Conservation (phyloP, 2,329 filamentous ascomycete genomes). For the Blumeria hordei region DNA sequence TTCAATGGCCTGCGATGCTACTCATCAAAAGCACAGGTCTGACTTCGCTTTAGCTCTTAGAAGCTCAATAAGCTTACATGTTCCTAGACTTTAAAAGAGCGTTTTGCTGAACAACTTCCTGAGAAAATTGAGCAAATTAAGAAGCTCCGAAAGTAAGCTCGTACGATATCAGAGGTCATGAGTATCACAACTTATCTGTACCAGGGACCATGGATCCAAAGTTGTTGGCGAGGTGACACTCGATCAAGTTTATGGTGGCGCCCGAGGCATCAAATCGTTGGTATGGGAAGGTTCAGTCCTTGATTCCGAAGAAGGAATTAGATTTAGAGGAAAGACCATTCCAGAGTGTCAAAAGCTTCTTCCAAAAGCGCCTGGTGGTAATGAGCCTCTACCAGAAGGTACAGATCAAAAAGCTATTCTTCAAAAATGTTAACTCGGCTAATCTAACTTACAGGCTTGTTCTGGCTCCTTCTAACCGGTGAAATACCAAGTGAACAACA, state of each 20-base stretch:
- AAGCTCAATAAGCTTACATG: neutral
- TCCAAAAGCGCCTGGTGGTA: slow-evolving; percentile 86
- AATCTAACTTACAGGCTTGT: slow-evolving; percentile 39
- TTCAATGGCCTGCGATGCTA: slow-evolving; percentile 77
- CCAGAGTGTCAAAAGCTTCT: slow-evolving; percentile 96
- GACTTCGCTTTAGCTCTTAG: slow-evolving; percentile 8
- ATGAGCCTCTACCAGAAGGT: slow-evolving; percentile 93
- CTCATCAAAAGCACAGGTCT: slow-evolving; percentile 76
- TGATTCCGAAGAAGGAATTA: slow-evolving; percentile 95
- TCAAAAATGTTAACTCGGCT: slow-evolving; percentile 2
- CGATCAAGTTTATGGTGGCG: slow-evolving; percentile 98
- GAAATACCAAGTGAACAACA: slow-evolving; percentile 96
- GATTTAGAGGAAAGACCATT: slow-evolving; percentile 97
- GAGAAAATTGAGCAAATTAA: slow-evolving; percentile 99
- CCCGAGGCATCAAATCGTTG: slow-evolving; percentile 92
- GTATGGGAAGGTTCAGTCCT: slow-evolving; percentile 98
- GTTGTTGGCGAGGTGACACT: slow-evolving; percentile 94
- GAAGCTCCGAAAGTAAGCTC: slow-evolving; percentile 71
- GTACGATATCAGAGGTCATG: too few relatives aligned
- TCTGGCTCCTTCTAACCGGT: slow-evolving; percentile 97
- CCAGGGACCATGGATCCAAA: slow-evolving; percentile 79
- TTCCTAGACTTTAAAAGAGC: slow-evolving; percentile 77
- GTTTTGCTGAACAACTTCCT: slow-evolving; percentile 85
- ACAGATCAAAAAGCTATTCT: slow-evolving; percentile 7
- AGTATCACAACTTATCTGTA: neutral